phyloP scores from a whole-genome alignment of 2,329 filamentous ascomycete genomes.

The Fusarium fujikuroi region DNA sequence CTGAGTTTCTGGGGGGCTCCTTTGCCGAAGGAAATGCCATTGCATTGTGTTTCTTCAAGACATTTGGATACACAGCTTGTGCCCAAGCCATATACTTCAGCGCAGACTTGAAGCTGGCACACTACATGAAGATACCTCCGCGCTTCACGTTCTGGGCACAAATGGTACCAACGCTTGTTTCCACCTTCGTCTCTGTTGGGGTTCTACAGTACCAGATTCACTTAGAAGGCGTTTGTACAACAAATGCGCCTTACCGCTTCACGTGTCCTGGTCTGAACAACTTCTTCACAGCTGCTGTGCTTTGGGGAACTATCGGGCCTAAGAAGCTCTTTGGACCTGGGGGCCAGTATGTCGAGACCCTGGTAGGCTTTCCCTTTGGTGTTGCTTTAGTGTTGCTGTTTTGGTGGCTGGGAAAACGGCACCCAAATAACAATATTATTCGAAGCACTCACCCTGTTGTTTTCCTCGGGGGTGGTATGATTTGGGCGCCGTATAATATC shows the following conservation, averaged over 20 bases:
- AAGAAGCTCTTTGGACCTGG: constrained; percentile 50
- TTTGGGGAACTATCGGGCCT: constrained; percentile 56
- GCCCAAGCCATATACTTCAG: constrained; percentile 51
- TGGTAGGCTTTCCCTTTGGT: constrained; percentile 55
- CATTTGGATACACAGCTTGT: constrained; percentile 51
- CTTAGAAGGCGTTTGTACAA: constrained; percentile 52
- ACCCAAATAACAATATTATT: constrained; percentile 47
- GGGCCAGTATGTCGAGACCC: constrained; percentile 50
- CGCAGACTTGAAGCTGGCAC: constrained; percentile 51
- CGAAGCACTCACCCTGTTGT: constrained; percentile 57
- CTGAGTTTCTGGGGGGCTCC: constrained; percentile 60
- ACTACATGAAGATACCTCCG: constrained; percentile 59
- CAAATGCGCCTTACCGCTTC: constrained; percentile 50
- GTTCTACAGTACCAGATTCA: constrained; percentile 53
- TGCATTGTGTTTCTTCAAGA: constrained; percentile 61
- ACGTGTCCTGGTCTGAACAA: constrained; percentile 52
- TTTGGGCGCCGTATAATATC: constrained; percentile 58
- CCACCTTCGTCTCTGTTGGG: constrained; percentile 49
- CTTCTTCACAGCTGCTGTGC: constrained; percentile 54
- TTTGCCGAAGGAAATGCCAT: constrained; percentile 56
- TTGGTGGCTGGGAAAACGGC: constrained; percentile 50
- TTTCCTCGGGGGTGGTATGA: constrained; percentile 53
- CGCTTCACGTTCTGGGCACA: constrained; percentile 51
- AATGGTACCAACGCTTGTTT: constrained; percentile 50
- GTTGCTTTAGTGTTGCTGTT: constrained; percentile 49